Evolutionary conservation across 1,284 basidiomycete genomes (phyloP).

Genomic region (Austroboletus rostrupii): DNA sequence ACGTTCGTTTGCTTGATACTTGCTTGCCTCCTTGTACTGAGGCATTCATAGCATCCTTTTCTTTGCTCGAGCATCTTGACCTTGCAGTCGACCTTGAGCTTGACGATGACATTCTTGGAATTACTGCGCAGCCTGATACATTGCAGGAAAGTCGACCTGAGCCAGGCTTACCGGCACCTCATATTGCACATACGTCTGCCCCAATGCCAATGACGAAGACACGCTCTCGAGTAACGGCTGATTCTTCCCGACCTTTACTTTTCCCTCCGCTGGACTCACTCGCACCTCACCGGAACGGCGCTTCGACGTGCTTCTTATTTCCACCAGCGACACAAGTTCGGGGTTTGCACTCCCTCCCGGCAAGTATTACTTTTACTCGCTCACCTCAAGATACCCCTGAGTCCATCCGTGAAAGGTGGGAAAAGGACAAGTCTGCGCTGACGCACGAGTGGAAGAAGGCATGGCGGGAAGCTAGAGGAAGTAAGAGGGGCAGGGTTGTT

Average conservation of each 20-base stretch:
- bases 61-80: constrained; percentile 62
- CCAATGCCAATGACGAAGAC: constrained; percentile 5
- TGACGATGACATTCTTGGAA: constrained; percentile 47
- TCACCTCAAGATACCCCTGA: constrained; percentile 52
- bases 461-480: constrained; percentile 73
- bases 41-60: constrained; percentile 45
- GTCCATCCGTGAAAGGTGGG: constrained; percentile 65
- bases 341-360: constrained; percentile 35
- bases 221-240: constrained; percentile 31
- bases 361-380: constrained; percentile 40
- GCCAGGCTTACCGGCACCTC: not conserved
- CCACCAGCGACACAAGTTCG: constrained; percentile 35
- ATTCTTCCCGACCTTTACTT: constrained; percentile 56
- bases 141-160: constrained; percentile 1
- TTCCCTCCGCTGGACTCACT: constrained; percentile 47
- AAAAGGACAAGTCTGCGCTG: constrained; percentile 61
- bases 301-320: constrained; percentile 12
- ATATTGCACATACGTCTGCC: not conserved
- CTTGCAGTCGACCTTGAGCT: constrained; percentile 57
- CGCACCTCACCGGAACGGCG: constrained; percentile 1
- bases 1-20: constrained; percentile 35
- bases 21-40: not conserved
- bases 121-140: constrained; percentile 2
- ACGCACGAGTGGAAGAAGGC: constrained; percentile 80
- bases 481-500: constrained; percentile 55